These are phyloP conservation scores for Kalanchoe fedtschenkoi DNA, from an alignment of 164 flowering plant species.

Conservation along the genomic window DNA sequence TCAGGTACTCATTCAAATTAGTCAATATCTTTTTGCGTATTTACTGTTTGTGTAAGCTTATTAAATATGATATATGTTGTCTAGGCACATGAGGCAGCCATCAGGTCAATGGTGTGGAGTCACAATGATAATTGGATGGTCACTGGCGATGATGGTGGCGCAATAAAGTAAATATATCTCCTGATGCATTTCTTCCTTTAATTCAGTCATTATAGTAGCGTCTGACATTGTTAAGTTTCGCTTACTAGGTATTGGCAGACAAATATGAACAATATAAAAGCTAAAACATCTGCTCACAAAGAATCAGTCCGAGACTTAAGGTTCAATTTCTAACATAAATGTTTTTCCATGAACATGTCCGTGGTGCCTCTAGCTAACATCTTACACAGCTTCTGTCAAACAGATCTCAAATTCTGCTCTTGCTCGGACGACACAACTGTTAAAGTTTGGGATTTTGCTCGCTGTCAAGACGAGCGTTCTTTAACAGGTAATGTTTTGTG, in stretches of 20 bases:
- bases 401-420: conserved; percentile 96
- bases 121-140: conserved; percentile 99
- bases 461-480: conserved; percentile 93
- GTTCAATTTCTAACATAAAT: conserved; percentile 19
- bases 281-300: conserved; percentile 89
- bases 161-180: conserved; percentile 60
- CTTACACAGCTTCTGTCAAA: conserved; percentile 77
- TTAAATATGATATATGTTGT: conserved; percentile 2
- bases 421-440: conserved; percentile 98
- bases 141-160: conserved; percentile 96
- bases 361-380: conserved; percentile 4
- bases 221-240: neutral
- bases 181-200: neutral
- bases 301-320: conserved; percentile 96
- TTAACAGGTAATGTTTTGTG: conserved; percentile 77
- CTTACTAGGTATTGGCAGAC: conserved; percentile 89
- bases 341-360: neutral
- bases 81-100: conserved; percentile 98
- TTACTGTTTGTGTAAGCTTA: neutral
- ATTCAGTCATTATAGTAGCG: neutral
- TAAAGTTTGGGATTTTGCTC: conserved; percentile 98
- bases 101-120: conserved; percentile 99
- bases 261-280: conserved; percentile 97
- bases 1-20: conserved; percentile 45
- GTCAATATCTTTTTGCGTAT: neutral